phyloP scores from a whole-genome alignment of 257 asterid genomes.

The Capsicum chinense region DNA sequence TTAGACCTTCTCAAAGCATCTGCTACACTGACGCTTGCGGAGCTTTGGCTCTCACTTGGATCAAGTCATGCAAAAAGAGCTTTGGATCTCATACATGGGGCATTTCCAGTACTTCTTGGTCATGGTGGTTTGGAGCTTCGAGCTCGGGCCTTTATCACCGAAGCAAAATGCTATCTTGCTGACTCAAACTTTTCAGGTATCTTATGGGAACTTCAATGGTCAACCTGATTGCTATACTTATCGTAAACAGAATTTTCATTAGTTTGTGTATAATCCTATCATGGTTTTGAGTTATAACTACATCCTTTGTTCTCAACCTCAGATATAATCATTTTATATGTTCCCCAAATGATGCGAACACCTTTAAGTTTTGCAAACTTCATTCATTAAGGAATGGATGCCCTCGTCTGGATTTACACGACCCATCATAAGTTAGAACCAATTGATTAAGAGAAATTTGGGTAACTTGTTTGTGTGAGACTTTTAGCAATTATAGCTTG shows the following conservation, averaged over 20 bases:
- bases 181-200: slow-evolving; percentile 83
- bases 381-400: not conserved
- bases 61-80: slow-evolving; percentile 83
- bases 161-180: slow-evolving; percentile 87
- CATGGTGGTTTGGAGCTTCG: slow-evolving; percentile 97
- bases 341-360: slow-evolving; percentile 22
- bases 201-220: slow-evolving; percentile 17
- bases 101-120: slow-evolving; percentile 89
- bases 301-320: slow-evolving; percentile 8
- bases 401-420: not conserved
- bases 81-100: slow-evolving; percentile 74
- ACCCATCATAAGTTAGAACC: slow-evolving; percentile 1
- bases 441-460: slow-evolving; percentile 25
- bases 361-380: not conserved
- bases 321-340: slow-evolving; percentile 3
- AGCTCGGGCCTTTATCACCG: slow-evolving; percentile 77
- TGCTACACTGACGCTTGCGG: slow-evolving; percentile 81
- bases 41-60: slow-evolving; percentile 94
- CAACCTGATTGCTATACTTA: slow-evolving; percentile 14
- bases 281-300: slow-evolving; percentile 19
- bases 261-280: slow-evolving; percentile 1
- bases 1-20: slow-evolving; percentile 96
- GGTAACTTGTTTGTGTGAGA: slow-evolving; percentile 6
- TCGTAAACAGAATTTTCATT: not conserved
- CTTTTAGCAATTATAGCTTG: slow-evolving; percentile 19